Conservation (phyloP, 306 rosid genomes). For the Crataegus laevigata region DNA sequence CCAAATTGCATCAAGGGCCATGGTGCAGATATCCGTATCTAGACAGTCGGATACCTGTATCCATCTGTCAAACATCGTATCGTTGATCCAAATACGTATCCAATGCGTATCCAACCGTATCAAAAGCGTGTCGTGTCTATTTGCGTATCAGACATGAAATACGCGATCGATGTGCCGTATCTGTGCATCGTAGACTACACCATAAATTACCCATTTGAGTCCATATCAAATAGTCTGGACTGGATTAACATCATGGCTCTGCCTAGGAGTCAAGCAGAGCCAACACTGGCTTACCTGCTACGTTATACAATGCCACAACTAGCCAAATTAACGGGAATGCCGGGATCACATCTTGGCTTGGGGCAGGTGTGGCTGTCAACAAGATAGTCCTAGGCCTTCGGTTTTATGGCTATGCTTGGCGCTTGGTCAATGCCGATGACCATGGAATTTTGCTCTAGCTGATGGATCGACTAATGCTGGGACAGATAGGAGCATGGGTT, state of each 20-base stretch:
- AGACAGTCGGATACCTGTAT: too few species aligned
- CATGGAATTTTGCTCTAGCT: constrained; percentile 22
- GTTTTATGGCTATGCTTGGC: constrained; percentile 30
- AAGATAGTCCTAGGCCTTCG: constrained; percentile 30
- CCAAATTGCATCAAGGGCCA: too few species aligned
- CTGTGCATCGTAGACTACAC: too few species aligned
- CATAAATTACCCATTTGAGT: constrained; percentile 2
- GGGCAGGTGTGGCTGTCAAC: constrained; percentile 8
- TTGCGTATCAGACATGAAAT: too few species aligned
- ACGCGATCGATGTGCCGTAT: too few species aligned
- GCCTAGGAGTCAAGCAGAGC: not conserved
- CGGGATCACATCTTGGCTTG: constrained; percentile 13
- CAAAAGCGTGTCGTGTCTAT: too few species aligned
- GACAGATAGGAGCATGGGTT: constrained; percentile 1
- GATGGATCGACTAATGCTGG: not conserved
- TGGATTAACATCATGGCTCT: constrained; percentile 37
- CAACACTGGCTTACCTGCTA: constrained; percentile 18
- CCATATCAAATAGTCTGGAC: constrained; percentile 20
- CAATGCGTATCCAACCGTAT: too few species aligned
- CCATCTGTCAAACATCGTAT: too few species aligned
- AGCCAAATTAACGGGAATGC: not conserved
- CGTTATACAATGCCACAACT: not conserved
- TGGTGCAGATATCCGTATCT: too few species aligned
- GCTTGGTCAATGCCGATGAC: not conserved
- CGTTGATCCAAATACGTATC: too few species aligned